Evolutionary conservation across 805 yeast genomes (phyloP), one percentile per base, ranked within the genome.

Genomic region (Zygosaccharomyces bailii): DNA sequence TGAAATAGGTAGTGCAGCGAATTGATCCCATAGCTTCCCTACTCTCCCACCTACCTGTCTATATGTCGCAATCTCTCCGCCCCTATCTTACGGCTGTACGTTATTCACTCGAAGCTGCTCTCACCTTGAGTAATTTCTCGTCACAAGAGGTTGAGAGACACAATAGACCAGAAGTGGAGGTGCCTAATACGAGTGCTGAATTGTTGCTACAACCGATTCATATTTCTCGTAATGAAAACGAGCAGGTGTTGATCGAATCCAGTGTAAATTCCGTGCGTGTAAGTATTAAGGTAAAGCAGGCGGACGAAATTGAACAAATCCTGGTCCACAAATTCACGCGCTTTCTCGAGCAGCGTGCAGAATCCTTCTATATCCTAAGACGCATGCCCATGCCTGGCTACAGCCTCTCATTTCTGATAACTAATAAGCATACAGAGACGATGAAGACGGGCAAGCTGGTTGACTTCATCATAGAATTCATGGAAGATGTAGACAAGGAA

Each of bases 401-500:
- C 65, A 96, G 91, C 61, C 89, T 93, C 52, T 87, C 96, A 17
- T 93, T 93, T 63, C 73, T 93, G 61, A 79, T 93, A 56, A 91
- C 98, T 34, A 93, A 91, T 68, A 82, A 82, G 69, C 99, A 93
- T 68, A 89, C 96, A 8, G 96, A 91, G 66, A 84, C 84, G 53
- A 88, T 93, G 96, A 78, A 90, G 70, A 91, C 93, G 70, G 90
- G 84, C 58, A 93, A 93, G 69, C 76, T 93, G 57, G 96, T 93
- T 34, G 99, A 93, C 67, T 93, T 93, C 66, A 90, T 93, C 55
- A 88, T 93, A 55, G 98, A 93, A 70, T 93, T 93, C 66, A 90
- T 93, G 98, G 98, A 93, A 67, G 99, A 90, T 61, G 99, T 93
- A 14, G 99, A 93, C 67, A 91, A 89, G 71, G 99, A 93, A 68